These are phyloP conservation scores for Heliosperma pusillum DNA, from an alignment of 148 eudicot genomes.

Conservation along the genomic window DNA sequence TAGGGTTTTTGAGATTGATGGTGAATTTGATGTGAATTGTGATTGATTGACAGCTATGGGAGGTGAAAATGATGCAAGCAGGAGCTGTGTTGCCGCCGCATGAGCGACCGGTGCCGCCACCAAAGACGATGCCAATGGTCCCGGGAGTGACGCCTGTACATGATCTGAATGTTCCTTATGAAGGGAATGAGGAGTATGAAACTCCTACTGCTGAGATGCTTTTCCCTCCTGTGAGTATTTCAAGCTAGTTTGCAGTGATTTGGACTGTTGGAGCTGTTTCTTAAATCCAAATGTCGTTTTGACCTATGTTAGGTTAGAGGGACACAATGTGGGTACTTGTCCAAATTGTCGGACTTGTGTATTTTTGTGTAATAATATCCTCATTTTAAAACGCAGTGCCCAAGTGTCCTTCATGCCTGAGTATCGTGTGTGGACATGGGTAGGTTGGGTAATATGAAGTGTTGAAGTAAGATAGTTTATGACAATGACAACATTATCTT, in stretches of 20 bases:
- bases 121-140: slow-evolving; percentile 41
- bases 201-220: slow-evolving; percentile 97
- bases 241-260: background rate
- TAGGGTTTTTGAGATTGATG: no score
- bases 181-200: slow-evolving; percentile 90
- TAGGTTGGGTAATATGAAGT: no score
- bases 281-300: background rate
- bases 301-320: background rate
- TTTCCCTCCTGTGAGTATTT: slow-evolving; percentile 77
- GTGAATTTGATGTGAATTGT: slow-evolving; percentile 16
- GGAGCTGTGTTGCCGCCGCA: slow-evolving; percentile 73
- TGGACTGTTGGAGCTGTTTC: background rate
- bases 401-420: background rate
- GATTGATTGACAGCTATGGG: slow-evolving; percentile 63
- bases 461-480: background rate
- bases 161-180: slow-evolving; percentile 95
- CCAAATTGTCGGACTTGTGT: background rate
- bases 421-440: background rate
- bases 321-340: background rate
- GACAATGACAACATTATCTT: background rate
- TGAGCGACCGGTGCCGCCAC: slow-evolving; percentile 51
- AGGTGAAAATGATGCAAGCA: slow-evolving; percentile 82
- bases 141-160: slow-evolving; percentile 64
- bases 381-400: background rate
- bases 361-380: background rate